Conservation (phyloP, 805 yeast species). For the Cyberlindnera subsufficiens region DNA sequence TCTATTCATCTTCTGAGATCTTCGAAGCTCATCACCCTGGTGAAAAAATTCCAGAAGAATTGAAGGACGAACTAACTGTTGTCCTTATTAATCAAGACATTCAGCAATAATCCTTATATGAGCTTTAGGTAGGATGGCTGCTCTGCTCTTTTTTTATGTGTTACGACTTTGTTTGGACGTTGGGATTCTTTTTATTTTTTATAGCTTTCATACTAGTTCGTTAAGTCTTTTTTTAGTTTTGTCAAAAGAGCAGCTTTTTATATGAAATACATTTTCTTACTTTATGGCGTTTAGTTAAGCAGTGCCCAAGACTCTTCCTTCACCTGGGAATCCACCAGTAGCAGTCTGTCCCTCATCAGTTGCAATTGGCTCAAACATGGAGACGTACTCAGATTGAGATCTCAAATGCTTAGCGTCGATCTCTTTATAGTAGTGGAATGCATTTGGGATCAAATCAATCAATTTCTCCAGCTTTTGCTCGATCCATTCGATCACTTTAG, state of each 20-base stretch:
- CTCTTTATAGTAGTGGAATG: slow-evolving; percentile 56
- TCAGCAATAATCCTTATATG: neutral
- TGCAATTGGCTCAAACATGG: slow-evolving; percentile 17
- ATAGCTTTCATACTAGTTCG: too few species aligned
- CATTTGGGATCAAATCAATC: slow-evolving; percentile 48
- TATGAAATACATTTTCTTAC: too few species aligned
- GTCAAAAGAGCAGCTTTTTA: too few species aligned
- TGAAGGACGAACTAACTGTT: neutral
- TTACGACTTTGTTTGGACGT: neutral
- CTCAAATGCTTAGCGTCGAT: slow-evolving; percentile 47
- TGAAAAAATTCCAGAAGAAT: neutral
- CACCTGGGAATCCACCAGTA: slow-evolving; percentile 16
- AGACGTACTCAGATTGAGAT: slow-evolving; percentile 24
- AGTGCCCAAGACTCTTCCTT: slow-evolving; percentile 18
- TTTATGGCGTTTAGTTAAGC: neutral
- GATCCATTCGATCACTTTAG: slow-evolving; percentile 54
- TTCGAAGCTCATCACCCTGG: neutral
- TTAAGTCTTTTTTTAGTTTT: too few species aligned
- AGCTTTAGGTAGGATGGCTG: too few species aligned
- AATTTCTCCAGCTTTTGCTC: slow-evolving; percentile 47
- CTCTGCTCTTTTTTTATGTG: too few species aligned
- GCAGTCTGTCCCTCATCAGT: slow-evolving; percentile 5
- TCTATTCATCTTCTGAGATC: neutral
- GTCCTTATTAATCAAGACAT: neutral
- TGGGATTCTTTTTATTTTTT: neutral